Base-by-base conservation (phyloP, 2,329 filamentous ascomycete genomes). In the Penicillium sumatraense region DNA sequence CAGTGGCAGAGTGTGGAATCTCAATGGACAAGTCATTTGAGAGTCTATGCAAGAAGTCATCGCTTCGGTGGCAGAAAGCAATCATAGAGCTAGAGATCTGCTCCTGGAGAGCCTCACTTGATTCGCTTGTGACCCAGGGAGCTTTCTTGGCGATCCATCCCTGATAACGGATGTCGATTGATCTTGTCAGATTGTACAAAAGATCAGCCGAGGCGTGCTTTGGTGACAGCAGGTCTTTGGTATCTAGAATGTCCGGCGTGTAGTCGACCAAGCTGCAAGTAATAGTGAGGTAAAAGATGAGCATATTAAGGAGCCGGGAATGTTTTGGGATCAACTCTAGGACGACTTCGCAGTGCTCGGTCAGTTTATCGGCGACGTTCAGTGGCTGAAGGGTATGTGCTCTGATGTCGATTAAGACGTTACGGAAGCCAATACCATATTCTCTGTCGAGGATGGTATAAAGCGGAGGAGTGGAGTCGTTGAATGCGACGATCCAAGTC, bases 121-220 rank as follows among this genome's bases (percentile, higher is more conserved):
- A 66, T n/a, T 80, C 77, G 45, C 72, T 73, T 3, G 74, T 74
- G 10, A 78, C 54, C 72, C 75, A 77, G 6, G 73, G 59, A 2
- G 70, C 72, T 47, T 79, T 78, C 51, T 78, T 79, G 7, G 66
- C 64, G 18, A 79, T 71, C 49, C 72, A 70, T 27, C 64, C 59
- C 53, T 78, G 75, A 47, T 76, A 76, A 20, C 63, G 63, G 14
- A 65, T 57, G 55, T 78, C 74, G 9, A 75, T 62, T 23, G 63
- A 62, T 23, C 66, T 68, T 18, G 66, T n/a, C n/a, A n/a, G n/a
- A n/a, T n/a, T n/a, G n/a, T n/a, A n/a, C n/a, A n/a, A n/a, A n/a
- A n/a, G n/a, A n/a, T n/a, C n/a, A n/a, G n/a, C n/a, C n/a, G 58
- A 38, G 27, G 67, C 50, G 23, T 16, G n/a, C n/a, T n/a, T n/a